Percentiles rank a stretch among this genome's conserved stretches.
Evolutionary conservation across 2,329 filamentous ascomycete species (phyloP).

Genomic region (Pseudogymnoascus sp.): DNA sequence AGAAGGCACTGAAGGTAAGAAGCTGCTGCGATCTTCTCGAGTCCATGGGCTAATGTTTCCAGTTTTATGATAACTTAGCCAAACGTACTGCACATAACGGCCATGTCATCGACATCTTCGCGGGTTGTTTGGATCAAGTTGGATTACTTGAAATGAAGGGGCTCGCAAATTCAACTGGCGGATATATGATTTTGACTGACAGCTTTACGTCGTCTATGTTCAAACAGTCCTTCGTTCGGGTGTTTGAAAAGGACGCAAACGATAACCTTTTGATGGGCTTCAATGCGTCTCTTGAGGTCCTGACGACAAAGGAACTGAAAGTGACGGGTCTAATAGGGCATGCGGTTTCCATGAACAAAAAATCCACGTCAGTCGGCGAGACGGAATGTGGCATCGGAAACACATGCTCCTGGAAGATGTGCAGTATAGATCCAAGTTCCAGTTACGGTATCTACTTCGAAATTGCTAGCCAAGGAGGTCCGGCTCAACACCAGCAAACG

Average conservation of each 20-base stretch:
- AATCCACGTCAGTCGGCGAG: constrained; percentile 92
- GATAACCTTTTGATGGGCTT: constrained; percentile 97
- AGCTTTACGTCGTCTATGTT: constrained; percentile 99
- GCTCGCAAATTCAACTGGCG: constrained; percentile 88
- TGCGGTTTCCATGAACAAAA: constrained; percentile 94
- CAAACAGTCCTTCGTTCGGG: constrained; percentile 93
- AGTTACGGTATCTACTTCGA: constrained; percentile 98
- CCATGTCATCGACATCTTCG: constrained; percentile 95
- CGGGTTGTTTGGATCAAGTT: constrained; percentile 93
- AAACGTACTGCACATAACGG: constrained; percentile 95
- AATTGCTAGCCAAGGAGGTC: constrained; percentile 87
- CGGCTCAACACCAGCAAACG: constrained; percentile 74
- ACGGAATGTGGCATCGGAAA: constrained; percentile 98
- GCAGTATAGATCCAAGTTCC: constrained; percentile 85
- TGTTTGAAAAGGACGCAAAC: constrained; percentile 93
- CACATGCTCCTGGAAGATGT: constrained; percentile 99
- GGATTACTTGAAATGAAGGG: constrained; percentile 98
- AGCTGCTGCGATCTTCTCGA: not conserved
- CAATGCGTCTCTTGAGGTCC: constrained; percentile 88
- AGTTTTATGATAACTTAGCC: constrained; percentile 92
- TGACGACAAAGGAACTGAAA: constrained; percentile 97
- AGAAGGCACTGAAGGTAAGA: constrained; percentile 87
- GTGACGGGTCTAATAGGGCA: constrained; percentile 96
- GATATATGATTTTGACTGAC: constrained; percentile 96
- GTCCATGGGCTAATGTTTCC: constrained; percentile 12